Percentiles rank a stretch among this genome's conserved stretches.
Evolutionary conservation across 1,284 basidiomycete genomes (phyloP).

Genomic region (Trichosporon sp.): DNA sequence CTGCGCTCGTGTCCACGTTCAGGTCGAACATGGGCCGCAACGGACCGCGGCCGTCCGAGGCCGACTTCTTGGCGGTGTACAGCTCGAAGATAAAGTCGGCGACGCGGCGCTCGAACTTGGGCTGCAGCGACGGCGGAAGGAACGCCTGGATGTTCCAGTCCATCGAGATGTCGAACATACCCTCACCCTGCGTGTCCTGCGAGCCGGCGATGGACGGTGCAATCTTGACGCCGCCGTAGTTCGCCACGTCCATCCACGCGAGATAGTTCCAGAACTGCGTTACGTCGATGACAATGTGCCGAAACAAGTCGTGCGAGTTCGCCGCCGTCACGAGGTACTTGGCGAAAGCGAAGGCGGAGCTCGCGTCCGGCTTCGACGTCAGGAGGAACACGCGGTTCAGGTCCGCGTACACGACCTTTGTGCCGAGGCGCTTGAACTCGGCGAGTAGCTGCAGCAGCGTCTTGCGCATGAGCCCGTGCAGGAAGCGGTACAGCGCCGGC

Average conservation of each 20-base stretch:
- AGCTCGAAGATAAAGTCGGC: slow-evolving; percentile 84
- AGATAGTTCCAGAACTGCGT: slow-evolving; percentile 92
- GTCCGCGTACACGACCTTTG: slow-evolving; percentile 91
- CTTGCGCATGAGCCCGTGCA: slow-evolving; percentile 95
- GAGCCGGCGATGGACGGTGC: slow-evolving; percentile 53
- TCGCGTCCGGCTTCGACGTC: slow-evolving; percentile 87
- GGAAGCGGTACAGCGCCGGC: slow-evolving; percentile 85
- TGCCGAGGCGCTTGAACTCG: slow-evolving; percentile 93
- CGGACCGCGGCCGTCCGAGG: slow-evolving; percentile 60
- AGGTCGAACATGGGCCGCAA: slow-evolving; percentile 67
- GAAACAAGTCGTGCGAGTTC: slow-evolving; percentile 91
- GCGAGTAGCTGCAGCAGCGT: slow-evolving; percentile 94
- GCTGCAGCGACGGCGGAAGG: slow-evolving; percentile 77
- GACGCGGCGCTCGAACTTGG: slow-evolving; percentile 68
- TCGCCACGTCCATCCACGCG: slow-evolving; percentile 92
- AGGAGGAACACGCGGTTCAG: slow-evolving; percentile 85
- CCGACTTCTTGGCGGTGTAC: slow-evolving; percentile 67
- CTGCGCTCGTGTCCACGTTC: slow-evolving; percentile 40
- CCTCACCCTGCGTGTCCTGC: slow-evolving; percentile 25
- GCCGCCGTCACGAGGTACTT: slow-evolving; percentile 91
- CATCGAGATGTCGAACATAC: slow-evolving; percentile 63
- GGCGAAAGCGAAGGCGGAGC: slow-evolving; percentile 90
- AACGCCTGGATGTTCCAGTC: slow-evolving; percentile 93
- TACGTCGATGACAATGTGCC: slow-evolving; percentile 82
- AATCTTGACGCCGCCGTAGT: slow-evolving; percentile 85